phyloP scores from a whole-genome alignment of 2,329 filamentous ascomycete genomes.

The Arthrinium phaeospermum region DNA sequence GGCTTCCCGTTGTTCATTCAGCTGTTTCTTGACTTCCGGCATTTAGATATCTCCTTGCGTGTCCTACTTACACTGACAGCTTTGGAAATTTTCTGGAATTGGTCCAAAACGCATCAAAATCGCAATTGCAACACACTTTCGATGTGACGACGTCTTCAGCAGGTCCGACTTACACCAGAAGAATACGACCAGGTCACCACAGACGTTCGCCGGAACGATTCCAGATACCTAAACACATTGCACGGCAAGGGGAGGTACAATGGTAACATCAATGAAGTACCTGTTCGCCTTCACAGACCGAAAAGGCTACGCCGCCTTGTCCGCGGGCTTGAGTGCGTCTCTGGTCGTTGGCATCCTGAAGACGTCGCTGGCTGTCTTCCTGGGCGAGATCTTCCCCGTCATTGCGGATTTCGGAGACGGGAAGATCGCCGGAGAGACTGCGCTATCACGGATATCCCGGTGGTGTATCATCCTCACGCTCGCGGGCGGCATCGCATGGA shows the following conservation, averaged over 20 bases:
- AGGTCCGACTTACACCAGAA: background rate
- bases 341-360: slow-evolving; percentile 65
- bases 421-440: slow-evolving; percentile 50
- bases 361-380: slow-evolving; percentile 70
- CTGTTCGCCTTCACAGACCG: slow-evolving; percentile 77
- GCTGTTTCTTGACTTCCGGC: background rate
- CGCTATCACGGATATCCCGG: slow-evolving; percentile 61
- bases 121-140: background rate
- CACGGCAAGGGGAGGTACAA: background rate
- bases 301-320: slow-evolving; percentile 61
- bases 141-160: background rate
- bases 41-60: background rate
- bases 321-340: slow-evolving; percentile 61
- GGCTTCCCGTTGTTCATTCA: background rate
- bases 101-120: background rate
- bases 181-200: background rate
- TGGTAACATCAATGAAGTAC: slow-evolving; percentile 33
- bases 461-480: slow-evolving; percentile 68
- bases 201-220: background rate
- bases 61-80: background rate
- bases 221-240: background rate
- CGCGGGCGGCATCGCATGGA: slow-evolving; percentile 69
- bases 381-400: slow-evolving; percentile 76
- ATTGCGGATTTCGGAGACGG: slow-evolving; percentile 71
- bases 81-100: background rate